phyloP scores from a whole-genome alignment of 2,329 filamentous ascomycete species.

The Aspergillus aculeatinus region DNA sequence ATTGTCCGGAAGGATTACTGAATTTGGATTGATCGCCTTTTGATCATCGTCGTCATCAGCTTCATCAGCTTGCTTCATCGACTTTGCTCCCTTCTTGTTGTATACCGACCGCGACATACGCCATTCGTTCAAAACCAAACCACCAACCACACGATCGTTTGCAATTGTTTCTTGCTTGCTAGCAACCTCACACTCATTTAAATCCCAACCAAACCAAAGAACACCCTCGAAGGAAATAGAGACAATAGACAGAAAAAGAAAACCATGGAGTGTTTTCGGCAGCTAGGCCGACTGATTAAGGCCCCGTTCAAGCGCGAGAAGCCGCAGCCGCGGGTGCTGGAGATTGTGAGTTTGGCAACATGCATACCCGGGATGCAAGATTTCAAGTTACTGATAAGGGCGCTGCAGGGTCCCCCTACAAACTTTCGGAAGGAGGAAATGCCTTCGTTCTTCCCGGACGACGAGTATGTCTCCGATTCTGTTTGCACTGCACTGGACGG shows the following conservation, averaged over 20 bases:
- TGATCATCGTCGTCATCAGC: background rate
- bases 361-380: background rate
- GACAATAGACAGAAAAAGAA: background rate
- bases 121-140: background rate
- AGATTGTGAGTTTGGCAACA: conserved; percentile 32
- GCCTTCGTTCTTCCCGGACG: conserved; percentile 40
- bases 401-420: conserved; percentile 39
- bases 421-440: conserved; percentile 46
- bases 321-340: conserved; percentile 32
- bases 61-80: background rate
- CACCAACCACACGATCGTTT: background rate
- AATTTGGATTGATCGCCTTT: background rate
- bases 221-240: background rate
- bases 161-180: background rate
- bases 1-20: background rate
- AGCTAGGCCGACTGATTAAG: conserved; percentile 35
- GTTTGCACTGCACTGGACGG: conserved; percentile 11
- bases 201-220: background rate
- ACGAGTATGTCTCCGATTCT: conserved; percentile 34
- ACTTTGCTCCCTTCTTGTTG: background rate
- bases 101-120: background rate
- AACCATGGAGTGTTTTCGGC: conserved; percentile 39
- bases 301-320: conserved; percentile 32
- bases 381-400: background rate
- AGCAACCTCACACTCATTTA: conserved; percentile 7